Conservation (phyloP, 2,329 filamentous ascomycete species). For the Talaromyces pinophilus region DNA sequence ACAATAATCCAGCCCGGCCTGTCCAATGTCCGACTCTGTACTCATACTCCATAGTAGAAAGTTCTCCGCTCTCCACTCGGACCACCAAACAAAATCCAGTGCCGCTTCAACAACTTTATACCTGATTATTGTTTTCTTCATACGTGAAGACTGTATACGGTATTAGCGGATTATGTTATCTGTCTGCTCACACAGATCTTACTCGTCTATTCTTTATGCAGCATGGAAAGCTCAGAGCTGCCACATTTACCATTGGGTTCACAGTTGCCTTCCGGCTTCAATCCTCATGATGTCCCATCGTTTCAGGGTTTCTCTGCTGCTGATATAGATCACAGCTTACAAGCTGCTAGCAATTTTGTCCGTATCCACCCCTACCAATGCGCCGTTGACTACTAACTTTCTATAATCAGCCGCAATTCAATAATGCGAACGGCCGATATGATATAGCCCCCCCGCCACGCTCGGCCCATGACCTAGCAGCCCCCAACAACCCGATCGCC, state of each 20-base stretch:
- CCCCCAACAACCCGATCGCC: background rate
- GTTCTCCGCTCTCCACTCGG: background rate
- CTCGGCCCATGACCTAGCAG: background rate
- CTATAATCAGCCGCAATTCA: constrained; percentile 13
- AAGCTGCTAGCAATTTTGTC: constrained; percentile 13
- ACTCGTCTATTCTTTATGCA: background rate
- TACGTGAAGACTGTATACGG: background rate
- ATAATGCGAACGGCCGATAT: constrained; percentile 22
- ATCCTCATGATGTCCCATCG: constrained; percentile 30
- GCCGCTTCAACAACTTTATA: constrained; percentile 25
- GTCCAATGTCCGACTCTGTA: constrained; percentile 10
- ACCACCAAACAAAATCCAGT: constrained; percentile 20
- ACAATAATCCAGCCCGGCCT: constrained; percentile 5
- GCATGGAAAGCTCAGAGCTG: constrained; percentile 34
- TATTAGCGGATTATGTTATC: background rate
- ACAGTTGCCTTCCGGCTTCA: constrained; percentile 29
- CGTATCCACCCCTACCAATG: background rate
- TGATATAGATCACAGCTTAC: constrained; percentile 27
- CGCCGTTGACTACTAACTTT: background rate
- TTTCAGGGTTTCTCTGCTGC: constrained; percentile 33
- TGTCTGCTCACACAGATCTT: background rate
- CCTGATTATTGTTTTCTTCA: background rate
- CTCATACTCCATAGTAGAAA: too few species aligned
- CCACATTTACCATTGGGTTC: constrained; percentile 28
- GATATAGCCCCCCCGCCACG: constrained; percentile 12